Base-by-base conservation (phyloP, 306 rosid species). In the Cyamopsis tetragonoloba region DNA sequence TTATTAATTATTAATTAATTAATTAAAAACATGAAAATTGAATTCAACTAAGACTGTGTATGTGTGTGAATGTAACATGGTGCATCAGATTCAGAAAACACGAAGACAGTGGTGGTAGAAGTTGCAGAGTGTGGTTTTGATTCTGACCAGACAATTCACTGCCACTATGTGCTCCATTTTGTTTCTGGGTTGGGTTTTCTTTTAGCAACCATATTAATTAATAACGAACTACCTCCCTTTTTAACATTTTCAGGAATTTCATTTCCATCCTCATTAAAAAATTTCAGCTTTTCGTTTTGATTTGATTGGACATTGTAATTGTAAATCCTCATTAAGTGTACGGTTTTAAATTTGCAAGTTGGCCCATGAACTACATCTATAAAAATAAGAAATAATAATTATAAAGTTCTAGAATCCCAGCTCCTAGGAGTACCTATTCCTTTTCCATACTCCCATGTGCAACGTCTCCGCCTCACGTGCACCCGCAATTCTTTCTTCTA, bases 221-320 rank as follows among this genome's bases (percentile, higher is more conserved):
- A 6, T 10, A 13, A 13, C 17, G 14, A 17, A 28, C 5, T 62
- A n/a, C n/a, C n/a, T n/a, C n/a, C 61, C 35, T 9, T 20, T 26
- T 7, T 19, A 22, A 54, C 42, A n/a, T 39, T 55, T 46, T 62
- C n/a, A 3, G 58, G 58, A 6, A 37, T 56, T 67, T 58, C 10
- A 30, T 9, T 8, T 60, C 5, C 18, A 14, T 4, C 11, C 11
- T 32, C 13, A 42, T 10, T 60, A 8, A 7, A 56, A 8, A 7
- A 56, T 37, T 34, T 70, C 3, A 49, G 69, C 65, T 50, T 75
- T 74, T 41, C 4, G 14, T 12, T 63, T 61, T 80, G 83, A 82
- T 81, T 34, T 73, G 75, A 62, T 74, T 47, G 54, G 84, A 71
- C 88, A 17, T 30, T 42, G 23, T 57, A 62, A 86, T 79, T 68